These are phyloP conservation scores for Rhynchospora breviuscula DNA, from an alignment of 176 grass and related monocot genomes.

Conservation along the genomic window DNA sequence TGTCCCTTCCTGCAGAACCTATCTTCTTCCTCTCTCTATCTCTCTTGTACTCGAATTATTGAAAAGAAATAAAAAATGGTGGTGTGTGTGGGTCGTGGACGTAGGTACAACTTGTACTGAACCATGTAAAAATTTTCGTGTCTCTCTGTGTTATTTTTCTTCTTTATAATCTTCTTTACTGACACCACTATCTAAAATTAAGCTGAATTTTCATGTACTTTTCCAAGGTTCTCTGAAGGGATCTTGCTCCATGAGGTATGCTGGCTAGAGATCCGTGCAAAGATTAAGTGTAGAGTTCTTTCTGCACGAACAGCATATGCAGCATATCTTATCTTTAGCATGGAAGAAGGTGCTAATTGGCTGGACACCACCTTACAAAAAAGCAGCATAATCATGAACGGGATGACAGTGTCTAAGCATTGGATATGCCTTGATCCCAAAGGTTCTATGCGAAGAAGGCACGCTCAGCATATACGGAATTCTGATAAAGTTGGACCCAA, in stretches of 20 bases:
- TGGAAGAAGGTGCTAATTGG: neutral
- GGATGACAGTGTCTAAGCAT: neutral
- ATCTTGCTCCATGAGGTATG: neutral
- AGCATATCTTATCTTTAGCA: neutral
- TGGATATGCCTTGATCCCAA: neutral
- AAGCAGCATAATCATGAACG: neutral
- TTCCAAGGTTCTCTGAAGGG: neutral
- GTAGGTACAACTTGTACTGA: no score
- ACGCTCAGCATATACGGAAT: neutral
- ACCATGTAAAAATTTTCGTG: no score
- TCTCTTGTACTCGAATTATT: no score
- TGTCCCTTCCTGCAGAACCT: no score
- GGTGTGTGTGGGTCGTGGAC: no score
- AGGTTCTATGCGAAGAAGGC: neutral
- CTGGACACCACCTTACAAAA: neutral
- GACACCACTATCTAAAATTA: no score
- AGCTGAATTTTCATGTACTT: no score
- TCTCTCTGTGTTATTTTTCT: no score
- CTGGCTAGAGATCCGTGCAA: neutral
- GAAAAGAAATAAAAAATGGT: no score
- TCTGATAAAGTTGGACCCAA: neutral
- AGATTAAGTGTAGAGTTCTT: neutral
- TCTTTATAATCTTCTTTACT: no score
- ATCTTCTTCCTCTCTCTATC: no score
- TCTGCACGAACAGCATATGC: neutral